Percentiles rank a stretch among this genome's conserved stretches.
These are phyloP conservation scores for Martiniozyma asiatica DNA, from an alignment of 1,139 yeast genomes.

Conservation along the genomic window DNA sequence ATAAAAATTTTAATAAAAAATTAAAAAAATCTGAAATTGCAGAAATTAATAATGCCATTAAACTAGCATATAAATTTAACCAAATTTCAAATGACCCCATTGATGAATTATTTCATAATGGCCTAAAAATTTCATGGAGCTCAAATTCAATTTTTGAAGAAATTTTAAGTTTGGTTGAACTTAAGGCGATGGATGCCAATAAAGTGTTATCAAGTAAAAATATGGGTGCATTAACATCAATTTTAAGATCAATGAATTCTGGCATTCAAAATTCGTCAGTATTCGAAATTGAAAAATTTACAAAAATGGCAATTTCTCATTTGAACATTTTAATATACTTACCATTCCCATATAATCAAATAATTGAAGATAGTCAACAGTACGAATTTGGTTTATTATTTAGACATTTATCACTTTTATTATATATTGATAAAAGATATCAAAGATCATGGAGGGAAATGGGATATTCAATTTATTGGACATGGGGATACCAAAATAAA, in stretches of 20 bases:
- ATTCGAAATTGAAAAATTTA: constrained; percentile 14
- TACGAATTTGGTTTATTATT: constrained; percentile 74
- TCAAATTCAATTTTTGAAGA: constrained; percentile 26
- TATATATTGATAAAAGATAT: constrained; percentile 47
- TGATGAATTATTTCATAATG: too few species aligned
- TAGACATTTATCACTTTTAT: constrained; percentile 55
- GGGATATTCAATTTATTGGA: constrained; percentile 59
- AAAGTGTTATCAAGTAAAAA: constrained; percentile 32
- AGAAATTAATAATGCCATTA: too few species aligned
- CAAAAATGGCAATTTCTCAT: constrained; percentile 35
- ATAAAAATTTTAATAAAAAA: too few species aligned
- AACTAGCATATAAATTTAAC: too few species aligned
- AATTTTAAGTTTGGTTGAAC: constrained; percentile 51
- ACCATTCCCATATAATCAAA: constrained; percentile 79
- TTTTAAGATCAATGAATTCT: constrained; percentile 23
- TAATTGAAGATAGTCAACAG: constrained; percentile 58
- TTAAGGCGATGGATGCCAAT: constrained; percentile 53
- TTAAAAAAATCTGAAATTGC: too few species aligned
- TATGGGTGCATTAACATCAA: constrained; percentile 26
- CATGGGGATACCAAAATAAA: constrained; percentile 29
- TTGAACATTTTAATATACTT: constrained; percentile 56
- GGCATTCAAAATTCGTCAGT: constrained; percentile 28
- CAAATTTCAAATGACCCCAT: too few species aligned
- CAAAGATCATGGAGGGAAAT: constrained; percentile 68
- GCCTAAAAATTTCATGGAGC: too few species aligned